Conservation (phyloP, 345 rosid species). For the Rhodamnia argentea region DNA sequence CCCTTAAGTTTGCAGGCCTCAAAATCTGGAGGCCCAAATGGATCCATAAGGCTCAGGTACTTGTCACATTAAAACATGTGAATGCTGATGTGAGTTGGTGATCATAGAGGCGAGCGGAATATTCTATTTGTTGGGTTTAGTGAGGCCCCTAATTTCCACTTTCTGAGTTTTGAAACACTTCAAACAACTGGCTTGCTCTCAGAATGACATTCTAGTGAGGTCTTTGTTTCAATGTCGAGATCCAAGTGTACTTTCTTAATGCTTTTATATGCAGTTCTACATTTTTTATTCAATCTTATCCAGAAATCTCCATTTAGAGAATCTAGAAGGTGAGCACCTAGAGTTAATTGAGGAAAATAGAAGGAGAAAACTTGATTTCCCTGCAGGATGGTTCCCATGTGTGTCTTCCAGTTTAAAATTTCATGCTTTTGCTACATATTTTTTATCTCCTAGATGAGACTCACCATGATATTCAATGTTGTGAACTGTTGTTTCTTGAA, state of each 20-base stretch:
- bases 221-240: not conserved
- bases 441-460: not conserved
- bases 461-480: not conserved
- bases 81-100: not conserved
- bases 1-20: constrained; percentile 50
- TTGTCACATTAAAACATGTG: constrained; percentile 2
- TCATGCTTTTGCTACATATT: not conserved
- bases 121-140: not conserved
- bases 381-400: not conserved
- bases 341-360: not conserved
- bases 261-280: not conserved
- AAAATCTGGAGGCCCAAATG: constrained; percentile 93
- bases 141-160: not conserved
- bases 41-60: constrained; percentile 86
- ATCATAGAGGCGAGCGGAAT: not conserved
- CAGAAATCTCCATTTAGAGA: not conserved
- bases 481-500: constrained; percentile 27
- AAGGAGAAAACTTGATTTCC: not conserved
- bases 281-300: not conserved
- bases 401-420: not conserved
- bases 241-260: not conserved
- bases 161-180: not conserved
- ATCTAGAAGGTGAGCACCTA: not conserved
- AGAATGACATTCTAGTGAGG: not conserved
- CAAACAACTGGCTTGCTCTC: not conserved